Base-by-base conservation (phyloP, 176 grass and related monocot genomes). In the Cenchrus purpureus region DNA sequence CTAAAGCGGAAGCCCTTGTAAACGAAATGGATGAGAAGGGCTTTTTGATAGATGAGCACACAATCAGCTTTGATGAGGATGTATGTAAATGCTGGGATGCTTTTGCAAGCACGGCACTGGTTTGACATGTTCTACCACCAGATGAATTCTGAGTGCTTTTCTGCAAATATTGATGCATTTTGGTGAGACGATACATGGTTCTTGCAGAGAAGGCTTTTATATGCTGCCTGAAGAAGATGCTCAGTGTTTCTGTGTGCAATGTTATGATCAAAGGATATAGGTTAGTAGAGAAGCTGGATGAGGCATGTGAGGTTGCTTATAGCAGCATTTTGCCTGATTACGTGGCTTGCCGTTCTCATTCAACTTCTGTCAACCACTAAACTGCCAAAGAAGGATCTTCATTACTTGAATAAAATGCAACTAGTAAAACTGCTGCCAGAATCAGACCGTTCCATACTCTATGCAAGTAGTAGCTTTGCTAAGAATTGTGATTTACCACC, bases 181-280 rank as follows among this genome's bases (percentile, higher is more conserved):
- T 87, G 93, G 89, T 55, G 89, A 90, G 73, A 58, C 86, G 89
- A 11, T 81, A 92, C 80, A 65, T 87, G 54, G 63, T 72, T 81
- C 81, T 98, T 63, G 96, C 91, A 50, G 87, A 98, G 57, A 98
- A 95, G 82, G 91, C 89, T 40, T 98, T 95, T 58, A 67, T 76
- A 77, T 86, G 87, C 79, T 91, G 96, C 65, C 48, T 92, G 68
- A 95, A 68, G 66, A 75, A 89, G 44, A 98, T 90, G 87, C 78
- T 92, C 14, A 85, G 83, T 46, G 85, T 92, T 95, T 75, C 82
- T 83, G 82, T 74, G 42, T 98, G 94, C 86, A 98, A 98, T 94
- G 93, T 95, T 60, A 95, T 93, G 93, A 93, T 98, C 76, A 98
- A 98, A 89, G 91, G 89, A 34, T 98, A 95, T 91, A 91, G 91